Conservation (phyloP, 176 grass and related monocot species). For the Triticum aestivum region DNA sequence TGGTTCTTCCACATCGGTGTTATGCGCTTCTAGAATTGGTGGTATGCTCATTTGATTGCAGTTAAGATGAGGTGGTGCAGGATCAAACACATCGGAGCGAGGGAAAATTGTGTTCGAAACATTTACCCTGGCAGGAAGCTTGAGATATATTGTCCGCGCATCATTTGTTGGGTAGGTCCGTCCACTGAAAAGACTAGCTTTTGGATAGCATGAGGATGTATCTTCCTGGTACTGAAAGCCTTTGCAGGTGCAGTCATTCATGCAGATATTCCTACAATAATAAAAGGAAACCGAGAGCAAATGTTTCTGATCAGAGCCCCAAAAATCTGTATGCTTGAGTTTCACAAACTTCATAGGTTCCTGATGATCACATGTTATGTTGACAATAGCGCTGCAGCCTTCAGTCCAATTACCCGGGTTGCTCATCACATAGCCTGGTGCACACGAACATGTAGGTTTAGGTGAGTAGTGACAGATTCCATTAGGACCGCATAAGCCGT, state of each 20-base stretch:
- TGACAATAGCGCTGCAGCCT: slow-evolving; percentile 28
- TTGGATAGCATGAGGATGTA: slow-evolving; percentile 25
- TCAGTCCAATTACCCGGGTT: slow-evolving; percentile 38
- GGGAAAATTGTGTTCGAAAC: slow-evolving; percentile 8
- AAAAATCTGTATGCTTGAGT: slow-evolving; percentile 19
- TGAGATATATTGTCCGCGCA: slow-evolving; percentile 16
- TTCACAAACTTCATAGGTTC: slow-evolving; percentile 11
- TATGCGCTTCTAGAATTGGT: slow-evolving; percentile 14
- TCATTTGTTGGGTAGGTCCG: slow-evolving; percentile 11
- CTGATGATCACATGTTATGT: slow-evolving; percentile 1
- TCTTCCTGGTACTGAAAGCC: slow-evolving; percentile 38
- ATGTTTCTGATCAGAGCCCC: slow-evolving; percentile 30
- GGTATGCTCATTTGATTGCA: neutral
- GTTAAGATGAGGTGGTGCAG: neutral
- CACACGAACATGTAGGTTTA: neutral
- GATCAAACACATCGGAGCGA: neutral
- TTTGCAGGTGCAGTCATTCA: slow-evolving; percentile 31
- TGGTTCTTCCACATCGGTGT: neutral
- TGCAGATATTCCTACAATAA: slow-evolving; percentile 21
- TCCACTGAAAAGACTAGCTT: slow-evolving; percentile 42
- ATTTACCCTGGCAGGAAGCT: slow-evolving; percentile 13
- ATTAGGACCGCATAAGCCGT: neutral
- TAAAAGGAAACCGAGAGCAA: neutral
- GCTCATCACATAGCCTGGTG: neutral
- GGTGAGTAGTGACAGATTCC: neutral